These are phyloP conservation scores for Calcarisporium arbuscula DNA, from an alignment of 2,329 filamentous ascomycete species.

Conservation along the genomic window DNA sequence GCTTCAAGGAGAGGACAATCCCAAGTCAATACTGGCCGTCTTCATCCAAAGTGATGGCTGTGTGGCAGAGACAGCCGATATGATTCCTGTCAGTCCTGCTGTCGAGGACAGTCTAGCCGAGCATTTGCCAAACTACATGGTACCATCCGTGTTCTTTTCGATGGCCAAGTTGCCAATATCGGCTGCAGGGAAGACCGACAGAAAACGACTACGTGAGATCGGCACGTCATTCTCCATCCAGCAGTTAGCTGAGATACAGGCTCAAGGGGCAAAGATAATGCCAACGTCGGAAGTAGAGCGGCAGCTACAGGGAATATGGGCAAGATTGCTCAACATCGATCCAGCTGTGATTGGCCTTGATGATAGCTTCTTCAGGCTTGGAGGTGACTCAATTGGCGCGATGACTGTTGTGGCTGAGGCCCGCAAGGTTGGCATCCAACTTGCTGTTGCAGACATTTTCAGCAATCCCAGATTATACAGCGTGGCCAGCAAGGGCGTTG, in stretches of 20 bases:
- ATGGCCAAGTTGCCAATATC: constrained; percentile 26
- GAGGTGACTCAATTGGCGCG: constrained; percentile 40
- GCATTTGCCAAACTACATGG: constrained; percentile 28
- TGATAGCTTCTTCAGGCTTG: constrained; percentile 42
- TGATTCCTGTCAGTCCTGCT: not conserved
- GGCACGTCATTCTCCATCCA: constrained; percentile 17
- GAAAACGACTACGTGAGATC: constrained; percentile 3
- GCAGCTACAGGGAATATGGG: constrained; percentile 27
- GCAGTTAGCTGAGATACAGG: constrained; percentile 1
- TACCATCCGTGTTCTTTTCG: constrained; percentile 32
- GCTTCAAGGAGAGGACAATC: not conserved
- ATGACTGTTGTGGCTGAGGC: constrained; percentile 34
- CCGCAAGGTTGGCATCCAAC: constrained; percentile 3
- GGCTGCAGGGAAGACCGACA: constrained; percentile 1
- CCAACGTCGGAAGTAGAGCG: constrained; percentile 7
- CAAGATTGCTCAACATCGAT: constrained; percentile 24
- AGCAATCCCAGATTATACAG: constrained; percentile 8
- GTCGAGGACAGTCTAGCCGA: not conserved
- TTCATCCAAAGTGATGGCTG: not conserved
- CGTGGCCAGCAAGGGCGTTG: not conserved
- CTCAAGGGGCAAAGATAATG: not conserved
- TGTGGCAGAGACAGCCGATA: constrained; percentile 3
- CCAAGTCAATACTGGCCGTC: not conserved
- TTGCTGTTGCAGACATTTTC: constrained; percentile 7
- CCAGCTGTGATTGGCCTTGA: constrained; percentile 28